Conservation (phyloP, 129 eudicot genomes). For the Saposhnikovia divaricata region DNA sequence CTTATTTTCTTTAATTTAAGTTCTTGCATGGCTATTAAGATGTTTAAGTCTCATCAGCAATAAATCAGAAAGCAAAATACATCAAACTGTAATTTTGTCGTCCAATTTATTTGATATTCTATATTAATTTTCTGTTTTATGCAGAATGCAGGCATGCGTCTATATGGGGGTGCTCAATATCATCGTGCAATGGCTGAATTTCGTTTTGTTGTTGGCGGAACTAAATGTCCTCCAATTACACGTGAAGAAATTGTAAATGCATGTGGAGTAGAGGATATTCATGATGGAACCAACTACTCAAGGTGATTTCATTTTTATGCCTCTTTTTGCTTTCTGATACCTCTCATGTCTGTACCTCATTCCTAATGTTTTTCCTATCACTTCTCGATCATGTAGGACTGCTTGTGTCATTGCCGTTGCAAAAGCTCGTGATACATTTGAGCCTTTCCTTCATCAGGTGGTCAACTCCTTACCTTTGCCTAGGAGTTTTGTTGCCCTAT, state of each 20-base stretch:
- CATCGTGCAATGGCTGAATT: slow-evolving; percentile 99
- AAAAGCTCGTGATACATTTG: slow-evolving; percentile 96
- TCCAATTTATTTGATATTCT: not conserved
- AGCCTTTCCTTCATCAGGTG: slow-evolving; percentile 97
- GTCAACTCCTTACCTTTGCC: not conserved
- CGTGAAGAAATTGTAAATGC: slow-evolving; percentile 99
- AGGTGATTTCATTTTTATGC: slow-evolving; percentile 34
- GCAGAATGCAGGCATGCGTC: slow-evolving; percentile 97
- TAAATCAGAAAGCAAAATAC: not conserved
- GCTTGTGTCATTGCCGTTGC: slow-evolving; percentile 98
- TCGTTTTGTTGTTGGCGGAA: slow-evolving; percentile 96
- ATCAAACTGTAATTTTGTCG: not conserved
- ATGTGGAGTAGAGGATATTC: slow-evolving; percentile 99
- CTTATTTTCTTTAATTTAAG: not conserved
- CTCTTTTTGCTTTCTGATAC: not conserved
- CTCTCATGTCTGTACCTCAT: not conserved
- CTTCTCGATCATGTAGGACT: slow-evolving; percentile 44
- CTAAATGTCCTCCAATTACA: slow-evolving; percentile 91
- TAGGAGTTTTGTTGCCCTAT: not conserved
- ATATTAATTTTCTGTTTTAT: not conserved
- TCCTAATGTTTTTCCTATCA: not conserved
- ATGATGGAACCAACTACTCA: slow-evolving; percentile 97
- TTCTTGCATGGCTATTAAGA: not conserved
- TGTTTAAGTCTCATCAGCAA: not conserved
- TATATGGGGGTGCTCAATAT: slow-evolving; percentile 98